These are phyloP conservation scores for Penicillium sp. DNA, from an alignment of 2,329 filamentous ascomycete genomes.

Conservation along the genomic window DNA sequence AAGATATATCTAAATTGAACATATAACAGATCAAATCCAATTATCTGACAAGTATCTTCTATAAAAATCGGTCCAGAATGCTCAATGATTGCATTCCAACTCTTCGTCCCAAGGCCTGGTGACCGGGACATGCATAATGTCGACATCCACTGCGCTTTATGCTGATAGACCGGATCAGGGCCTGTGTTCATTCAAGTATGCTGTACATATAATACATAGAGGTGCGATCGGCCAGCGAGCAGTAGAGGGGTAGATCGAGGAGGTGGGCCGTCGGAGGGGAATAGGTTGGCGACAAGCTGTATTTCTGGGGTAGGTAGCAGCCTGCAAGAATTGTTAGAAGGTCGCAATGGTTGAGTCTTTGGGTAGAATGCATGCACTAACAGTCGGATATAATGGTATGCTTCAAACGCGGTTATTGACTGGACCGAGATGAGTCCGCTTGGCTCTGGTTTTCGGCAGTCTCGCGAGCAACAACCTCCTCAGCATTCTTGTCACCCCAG, in stretches of 20 bases:
- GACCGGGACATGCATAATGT: background rate
- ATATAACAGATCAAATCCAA: background rate
- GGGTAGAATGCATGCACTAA: background rate
- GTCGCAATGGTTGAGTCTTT: rapidly evolving
- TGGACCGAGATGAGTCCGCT: background rate
- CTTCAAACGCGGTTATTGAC: background rate
- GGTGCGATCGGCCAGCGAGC: conserved; percentile 23
- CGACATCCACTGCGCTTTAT: background rate
- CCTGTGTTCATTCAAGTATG: conserved; percentile 14
- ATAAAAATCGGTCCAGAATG: background rate
- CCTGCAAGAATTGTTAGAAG: background rate
- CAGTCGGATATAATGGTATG: background rate
- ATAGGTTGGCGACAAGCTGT: background rate
- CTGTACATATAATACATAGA: conserved; percentile 32
- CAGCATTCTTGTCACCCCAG: conserved; percentile 38
- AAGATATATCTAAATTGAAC: too few relatives aligned
- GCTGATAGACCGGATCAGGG: background rate
- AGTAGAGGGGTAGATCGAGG: conserved; percentile 15
- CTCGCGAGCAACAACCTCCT: conserved; percentile 30
- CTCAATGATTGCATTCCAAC: background rate
- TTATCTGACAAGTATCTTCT: background rate
- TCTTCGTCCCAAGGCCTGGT: background rate
- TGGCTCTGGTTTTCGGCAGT: background rate
- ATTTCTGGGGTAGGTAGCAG: background rate
- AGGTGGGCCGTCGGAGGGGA: conserved; percentile 1